A percentile compares a stretch with the other conserved stretches of the same genome.
Evolutionary conservation across 2,329 filamentous ascomycete genomes (phyloP).

Genomic region (Penicillium rolfsii): DNA sequence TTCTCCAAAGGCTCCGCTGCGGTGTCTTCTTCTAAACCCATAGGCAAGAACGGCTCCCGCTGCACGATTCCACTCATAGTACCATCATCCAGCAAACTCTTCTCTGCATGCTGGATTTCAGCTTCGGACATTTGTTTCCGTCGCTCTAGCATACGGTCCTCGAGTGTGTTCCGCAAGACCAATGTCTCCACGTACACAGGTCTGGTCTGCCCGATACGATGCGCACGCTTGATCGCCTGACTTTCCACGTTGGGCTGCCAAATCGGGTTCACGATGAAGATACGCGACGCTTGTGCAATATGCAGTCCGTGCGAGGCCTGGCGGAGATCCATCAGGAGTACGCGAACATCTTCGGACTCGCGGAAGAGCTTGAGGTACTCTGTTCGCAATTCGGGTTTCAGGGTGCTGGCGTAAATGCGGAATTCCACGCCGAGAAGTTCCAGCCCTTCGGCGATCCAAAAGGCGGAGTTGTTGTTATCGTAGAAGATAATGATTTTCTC

Average conservation of each 20-base stretch:
- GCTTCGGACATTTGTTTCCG: conserved; percentile 72
- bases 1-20: conserved; percentile 34
- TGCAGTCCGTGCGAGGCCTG: conserved; percentile 89
- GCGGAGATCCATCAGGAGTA: conserved; percentile 87
- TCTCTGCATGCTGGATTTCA: conserved; percentile 59
- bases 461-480: conserved; percentile 83
- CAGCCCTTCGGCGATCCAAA: conserved; percentile 79
- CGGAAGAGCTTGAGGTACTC: conserved; percentile 82
- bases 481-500: conserved; percentile 96
- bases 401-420: conserved; percentile 58
- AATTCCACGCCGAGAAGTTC: conserved; percentile 70
- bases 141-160: conserved; percentile 79
- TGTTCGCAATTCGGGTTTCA: conserved; percentile 66
- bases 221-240: conserved; percentile 87
- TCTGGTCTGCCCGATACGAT: conserved; percentile 80
- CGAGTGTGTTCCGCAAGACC: conserved; percentile 76
- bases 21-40: conserved; percentile 36
- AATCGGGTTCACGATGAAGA: conserved; percentile 89
- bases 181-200: conserved; percentile 84
- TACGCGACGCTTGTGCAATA: conserved; percentile 76
- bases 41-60: conserved; percentile 55
- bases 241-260: conserved; percentile 82
- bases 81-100: conserved; percentile 61
- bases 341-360: conserved; percentile 67
- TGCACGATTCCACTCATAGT: conserved; percentile 64